Evolutionary conservation across 2,329 filamentous ascomycete genomes (phyloP).

Genomic region (Knufia petricola): DNA sequence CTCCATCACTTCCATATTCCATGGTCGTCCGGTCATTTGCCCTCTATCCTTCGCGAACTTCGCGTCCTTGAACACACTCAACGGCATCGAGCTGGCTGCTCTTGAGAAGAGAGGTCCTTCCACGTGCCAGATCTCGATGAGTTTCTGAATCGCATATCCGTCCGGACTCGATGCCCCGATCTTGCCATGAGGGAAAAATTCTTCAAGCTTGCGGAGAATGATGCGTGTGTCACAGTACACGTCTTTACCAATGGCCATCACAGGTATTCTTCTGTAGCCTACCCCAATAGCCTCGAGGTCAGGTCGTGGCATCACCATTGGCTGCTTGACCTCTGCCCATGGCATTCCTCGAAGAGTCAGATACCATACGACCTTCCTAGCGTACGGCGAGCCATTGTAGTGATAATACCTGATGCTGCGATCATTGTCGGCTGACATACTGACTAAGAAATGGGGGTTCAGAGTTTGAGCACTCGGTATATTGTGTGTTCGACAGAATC

Average conservation of each 20-base stretch:
- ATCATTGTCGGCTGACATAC: neutral
- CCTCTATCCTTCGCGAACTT: slow-evolving; percentile 51
- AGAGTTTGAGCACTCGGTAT: neutral
- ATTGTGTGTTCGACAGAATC: too few relatives aligned
- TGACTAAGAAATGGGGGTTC: neutral
- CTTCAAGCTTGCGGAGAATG: slow-evolving; percentile 51
- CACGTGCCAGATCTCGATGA: slow-evolving; percentile 48
- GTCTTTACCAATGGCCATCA: slow-evolving; percentile 56
- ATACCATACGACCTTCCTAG: slow-evolving; percentile 57
- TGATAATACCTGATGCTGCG: slow-evolving; percentile 44
- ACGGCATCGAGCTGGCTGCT: slow-evolving; percentile 48
- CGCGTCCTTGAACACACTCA: slow-evolving; percentile 47
- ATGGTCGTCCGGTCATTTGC: slow-evolving; percentile 36
- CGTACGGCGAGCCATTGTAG: slow-evolving; percentile 57
- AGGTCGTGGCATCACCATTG: slow-evolving; percentile 55
- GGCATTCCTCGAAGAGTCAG: slow-evolving; percentile 55
- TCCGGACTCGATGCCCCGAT: slow-evolving; percentile 33
- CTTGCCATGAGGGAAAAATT: slow-evolving; percentile 40
- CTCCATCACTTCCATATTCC: slow-evolving; percentile 32
- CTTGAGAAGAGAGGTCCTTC: slow-evolving; percentile 50
- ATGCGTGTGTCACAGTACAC: slow-evolving; percentile 61
- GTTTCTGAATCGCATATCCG: slow-evolving; percentile 40
- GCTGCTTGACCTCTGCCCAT: slow-evolving; percentile 61
- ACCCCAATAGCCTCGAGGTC: slow-evolving; percentile 54
- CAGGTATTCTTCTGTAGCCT: slow-evolving; percentile 58